Evolutionary conservation across 2,329 filamentous ascomycete species (phyloP).

Genomic region (Delphinella strobiligena): DNA sequence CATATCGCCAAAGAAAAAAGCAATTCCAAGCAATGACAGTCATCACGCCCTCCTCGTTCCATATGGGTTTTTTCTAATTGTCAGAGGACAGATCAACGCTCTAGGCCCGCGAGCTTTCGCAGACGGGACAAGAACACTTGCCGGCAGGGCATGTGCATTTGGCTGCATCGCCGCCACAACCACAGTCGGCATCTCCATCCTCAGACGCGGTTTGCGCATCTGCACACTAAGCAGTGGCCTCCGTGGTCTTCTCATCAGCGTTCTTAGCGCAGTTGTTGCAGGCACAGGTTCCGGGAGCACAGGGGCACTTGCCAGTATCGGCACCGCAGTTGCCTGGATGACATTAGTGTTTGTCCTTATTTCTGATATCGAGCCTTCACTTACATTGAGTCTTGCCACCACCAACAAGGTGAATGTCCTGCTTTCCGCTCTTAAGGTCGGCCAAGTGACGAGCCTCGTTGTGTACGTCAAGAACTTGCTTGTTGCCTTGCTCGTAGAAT

Average conservation of each 20-base stretch:
- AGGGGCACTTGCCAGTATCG: conserved; percentile 30
- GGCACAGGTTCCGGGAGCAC: conserved; percentile 32
- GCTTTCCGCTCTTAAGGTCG: conserved; percentile 61
- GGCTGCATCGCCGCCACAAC: conserved; percentile 32
- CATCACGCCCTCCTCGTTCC: conserved; percentile 1
- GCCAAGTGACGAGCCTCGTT: conserved; percentile 79
- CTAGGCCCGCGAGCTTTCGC: no score
- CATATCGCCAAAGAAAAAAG: neutral
- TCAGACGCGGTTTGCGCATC: conserved; percentile 39
- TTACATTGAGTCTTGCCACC: conserved; percentile 29
- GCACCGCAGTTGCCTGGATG: conserved; percentile 27
- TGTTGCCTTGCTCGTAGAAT: conserved; percentile 76
- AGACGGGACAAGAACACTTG: conserved; percentile 35
- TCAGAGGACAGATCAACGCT: no score
- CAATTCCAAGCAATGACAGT: neutral
- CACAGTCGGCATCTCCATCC: conserved; percentile 36
- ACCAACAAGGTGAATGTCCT: conserved; percentile 33
- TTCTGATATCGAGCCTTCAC: neutral
- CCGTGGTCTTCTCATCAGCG: conserved; percentile 19
- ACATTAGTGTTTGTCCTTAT: no score
- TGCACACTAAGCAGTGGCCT: conserved; percentile 18
- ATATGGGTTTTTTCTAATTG: no score
- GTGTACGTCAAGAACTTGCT: conserved; percentile 91
- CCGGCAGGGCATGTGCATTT: conserved; percentile 36
- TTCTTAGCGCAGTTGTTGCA: conserved; percentile 37